Base-by-base conservation (phyloP, 129 eudicot species). In the Cynara cardunculus region DNA sequence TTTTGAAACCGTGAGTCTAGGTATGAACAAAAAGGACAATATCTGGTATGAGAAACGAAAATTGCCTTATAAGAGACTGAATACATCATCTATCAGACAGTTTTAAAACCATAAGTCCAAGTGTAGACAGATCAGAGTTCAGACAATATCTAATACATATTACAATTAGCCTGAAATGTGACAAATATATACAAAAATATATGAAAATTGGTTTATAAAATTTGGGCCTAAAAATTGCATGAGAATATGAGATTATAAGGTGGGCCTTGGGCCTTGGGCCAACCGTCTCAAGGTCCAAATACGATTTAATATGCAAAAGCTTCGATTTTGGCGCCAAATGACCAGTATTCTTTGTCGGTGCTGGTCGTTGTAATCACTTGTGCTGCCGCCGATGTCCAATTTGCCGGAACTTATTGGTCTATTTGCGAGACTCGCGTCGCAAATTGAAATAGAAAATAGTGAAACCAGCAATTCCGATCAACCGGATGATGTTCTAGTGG, bases 371-470 rank as follows among this genome's bases (percentile, higher is more conserved):
- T 30, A 41, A n/a, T 76, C 85, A 11, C 26, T 53, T 25, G 62
- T 10, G 37, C 18, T 59, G 25, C 76, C 82, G 73, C 25, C 85
- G 73, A 92, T 90, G 96, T 75, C 92, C 85, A 72, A 14, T 25
- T 46, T 66, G 44, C 77, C 84, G 74, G 93, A 90, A 41, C 79
- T 90, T 6, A 87, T 75, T 24, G 76, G 70, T 25, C 88, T 93
- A 25, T 86, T 93, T n/a, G 87, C 89, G 28, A 69, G 62, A 19
- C 85, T 93, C 3, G 96, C 94, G 3, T 84, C 86, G 18, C 75
- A 81, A 68, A 81, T 90, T 18, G 72, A 53, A 64, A 19, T 75
- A 28, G 73, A 14, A 44, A 39, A 75, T 75, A 32, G 25, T n/a
- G 8, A 44, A 72, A 66, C 80, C 49, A 69, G 12, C 21, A 61